Conservation (phyloP, 768 basidiomycete species). For the Pleurotus citrinopileatus region DNA sequence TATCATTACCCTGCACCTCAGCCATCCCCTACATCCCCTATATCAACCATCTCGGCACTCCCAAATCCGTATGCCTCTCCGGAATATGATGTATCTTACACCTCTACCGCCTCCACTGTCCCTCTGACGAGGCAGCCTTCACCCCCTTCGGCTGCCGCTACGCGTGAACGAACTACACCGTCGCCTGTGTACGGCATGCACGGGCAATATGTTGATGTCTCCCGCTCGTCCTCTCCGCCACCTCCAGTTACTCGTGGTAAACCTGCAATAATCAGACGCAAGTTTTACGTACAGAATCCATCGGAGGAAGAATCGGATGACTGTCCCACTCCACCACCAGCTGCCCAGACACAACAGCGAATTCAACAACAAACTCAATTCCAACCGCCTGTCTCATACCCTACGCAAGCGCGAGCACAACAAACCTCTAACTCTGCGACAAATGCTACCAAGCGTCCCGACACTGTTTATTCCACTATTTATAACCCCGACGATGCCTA, state of each 20-base stretch:
- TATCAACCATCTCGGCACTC: not conserved
- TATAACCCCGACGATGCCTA: slow-evolving; percentile 54
- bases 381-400: no score
- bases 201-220: slow-evolving; percentile 1
- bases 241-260: not conserved
- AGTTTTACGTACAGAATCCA: slow-evolving; percentile 2
- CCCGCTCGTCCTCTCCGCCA: not conserved
- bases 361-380: not conserved
- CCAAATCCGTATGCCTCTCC: slow-evolving; percentile 7
- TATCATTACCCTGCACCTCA: not conserved
- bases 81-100: not conserved
- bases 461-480: slow-evolving; percentile 24
- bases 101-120: not conserved
- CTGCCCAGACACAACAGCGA: not conserved
- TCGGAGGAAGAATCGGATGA: not conserved
- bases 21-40: not conserved
- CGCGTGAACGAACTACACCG: not conserved
- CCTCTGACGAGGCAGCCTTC: slow-evolving; percentile 1
- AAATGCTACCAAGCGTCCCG: slow-evolving; percentile 25
- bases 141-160: not conserved
- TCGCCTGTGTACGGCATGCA: slow-evolving; percentile 6
- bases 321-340: not conserved
- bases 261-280: not conserved
- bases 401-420: not conserved
- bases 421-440: not conserved